These are phyloP conservation scores for Uncinocarpus reesii DNA, from an alignment of 2,329 filamentous ascomycete genomes.

Conservation along the genomic window DNA sequence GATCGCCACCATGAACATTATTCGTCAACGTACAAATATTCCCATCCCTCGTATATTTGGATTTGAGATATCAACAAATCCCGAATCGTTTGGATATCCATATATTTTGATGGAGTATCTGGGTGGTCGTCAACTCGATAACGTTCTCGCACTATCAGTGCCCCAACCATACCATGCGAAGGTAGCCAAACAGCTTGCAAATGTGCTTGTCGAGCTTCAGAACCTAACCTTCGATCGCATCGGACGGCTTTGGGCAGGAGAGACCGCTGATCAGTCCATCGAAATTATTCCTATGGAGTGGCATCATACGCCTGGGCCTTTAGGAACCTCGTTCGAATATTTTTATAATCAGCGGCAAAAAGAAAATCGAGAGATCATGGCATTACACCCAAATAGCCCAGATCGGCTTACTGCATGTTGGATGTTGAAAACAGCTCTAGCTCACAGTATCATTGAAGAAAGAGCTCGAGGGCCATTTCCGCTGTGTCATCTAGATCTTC, in stretches of 20 bases:
- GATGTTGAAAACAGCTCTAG: conserved; percentile 5
- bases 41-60: conserved; percentile 8
- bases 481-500: conserved; percentile 28
- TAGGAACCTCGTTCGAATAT: conserved; percentile 10
- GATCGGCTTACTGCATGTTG: conserved; percentile 13
- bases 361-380: conserved; percentile 4
- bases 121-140: neutral
- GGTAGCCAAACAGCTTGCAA: conserved; percentile 10
- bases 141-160: neutral
- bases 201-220: conserved; percentile 11
- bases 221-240: conserved; percentile 9
- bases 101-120: conserved; percentile 11
- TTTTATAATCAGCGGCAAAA: conserved; percentile 3
- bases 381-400: conserved; percentile 3
- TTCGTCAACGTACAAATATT: conserved; percentile 3
- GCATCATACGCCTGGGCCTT: neutral
- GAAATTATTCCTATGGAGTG: neutral
- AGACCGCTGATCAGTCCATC: neutral
- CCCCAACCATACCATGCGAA: conserved; percentile 1
- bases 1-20: conserved; percentile 8
- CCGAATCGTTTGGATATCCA: conserved; percentile 10
- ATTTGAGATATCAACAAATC: conserved; percentile 5
- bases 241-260: neutral
- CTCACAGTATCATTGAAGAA: conserved; percentile 5
- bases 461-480: conserved; percentile 28